Conservation (phyloP, 106 monocot species). For the Hemerocallis citrina region DNA sequence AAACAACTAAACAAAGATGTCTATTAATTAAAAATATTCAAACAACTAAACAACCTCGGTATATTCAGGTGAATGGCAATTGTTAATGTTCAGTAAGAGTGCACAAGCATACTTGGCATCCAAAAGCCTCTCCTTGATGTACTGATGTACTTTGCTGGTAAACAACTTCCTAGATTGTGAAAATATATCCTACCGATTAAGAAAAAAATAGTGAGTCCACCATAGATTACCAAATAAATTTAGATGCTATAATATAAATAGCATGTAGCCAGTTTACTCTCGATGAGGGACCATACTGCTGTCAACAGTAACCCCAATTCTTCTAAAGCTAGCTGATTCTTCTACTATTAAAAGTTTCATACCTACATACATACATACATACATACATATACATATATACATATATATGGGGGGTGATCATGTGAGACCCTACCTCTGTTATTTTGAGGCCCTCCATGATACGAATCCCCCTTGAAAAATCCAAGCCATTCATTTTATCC, state of each 20-base stretch:
- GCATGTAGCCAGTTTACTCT: background rate
- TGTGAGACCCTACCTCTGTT: no score
- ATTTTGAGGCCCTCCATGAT: no score
- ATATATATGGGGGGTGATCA: no score
- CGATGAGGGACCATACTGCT: background rate
- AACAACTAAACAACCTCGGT: slow-evolving; percentile 45
- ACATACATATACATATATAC: no score
- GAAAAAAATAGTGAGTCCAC: slow-evolving; percentile 5
- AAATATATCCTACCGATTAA: slow-evolving; percentile 46
- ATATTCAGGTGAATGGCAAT: slow-evolving; percentile 51
- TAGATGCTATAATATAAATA: background rate
- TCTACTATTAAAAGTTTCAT: no score
- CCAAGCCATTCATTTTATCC: no score
- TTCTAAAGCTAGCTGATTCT: background rate
- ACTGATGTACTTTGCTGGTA: slow-evolving; percentile 72
- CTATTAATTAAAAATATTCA: background rate
- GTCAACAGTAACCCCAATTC: background rate
- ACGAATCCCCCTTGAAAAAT: no score
- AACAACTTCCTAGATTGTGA: slow-evolving; percentile 71
- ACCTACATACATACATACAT: no score
- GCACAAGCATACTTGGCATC: slow-evolving; percentile 95
- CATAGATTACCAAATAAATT: background rate
- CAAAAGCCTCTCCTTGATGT: slow-evolving; percentile 79
- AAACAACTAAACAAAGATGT: background rate
- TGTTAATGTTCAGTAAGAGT: slow-evolving; percentile 60